Base-by-base conservation (phyloP, 2,329 filamentous ascomycete genomes). In the Penicillium sclerotigenum region DNA sequence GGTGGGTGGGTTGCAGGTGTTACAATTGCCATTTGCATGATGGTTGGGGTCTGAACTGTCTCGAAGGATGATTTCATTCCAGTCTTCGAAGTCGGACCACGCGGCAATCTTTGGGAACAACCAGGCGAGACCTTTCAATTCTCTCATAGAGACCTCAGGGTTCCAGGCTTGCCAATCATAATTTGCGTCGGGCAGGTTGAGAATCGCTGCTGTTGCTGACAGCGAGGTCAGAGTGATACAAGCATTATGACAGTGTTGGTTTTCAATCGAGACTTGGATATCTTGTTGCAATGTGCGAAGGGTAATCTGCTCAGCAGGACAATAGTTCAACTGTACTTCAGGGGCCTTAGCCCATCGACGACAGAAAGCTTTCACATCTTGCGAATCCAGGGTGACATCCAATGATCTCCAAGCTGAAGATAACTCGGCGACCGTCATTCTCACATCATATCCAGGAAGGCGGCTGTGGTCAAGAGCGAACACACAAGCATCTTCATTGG, bases 401-500 rank as follows among this genome's bases (percentile, higher is more conserved):
- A 65, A 73, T 14, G 77, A 75, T 28, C 75, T 68, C 77, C 80
- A 84, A 10, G 56, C 56, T n/a, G 73, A 67, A 7, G 75, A 68
- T n/a, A 86, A 51, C 14, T 71, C 72, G 2, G 78, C 82, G 31
- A 84, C 61, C 3, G 74, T 69, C 3, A 72, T 63, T 33, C 84
- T 77, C 6, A 71, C 56, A 42, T 81, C 76, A 18, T 79, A 77
- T 36, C 79, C 77, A 14, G 76, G 70, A 7, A 81, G 69, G 5
- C 77, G 73, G 9, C 71, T 68, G 54, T 78, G 77, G 45, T 81
- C 75, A 7, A 75, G 61, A 2, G 83, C 78, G 62, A 88, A 84
- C 0, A 87, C 80, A 61, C 85, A 86, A 2, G 67, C 68, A 64
- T 87, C 84, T 5, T 78, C 54, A 0, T 73, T 65, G 0, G 76